A percentile compares a stretch with the other conserved stretches of the same genome.
Evolutionary conservation across 441 rosid genomes (phyloP).

Genomic region (Gossypium schwendimanii): DNA sequence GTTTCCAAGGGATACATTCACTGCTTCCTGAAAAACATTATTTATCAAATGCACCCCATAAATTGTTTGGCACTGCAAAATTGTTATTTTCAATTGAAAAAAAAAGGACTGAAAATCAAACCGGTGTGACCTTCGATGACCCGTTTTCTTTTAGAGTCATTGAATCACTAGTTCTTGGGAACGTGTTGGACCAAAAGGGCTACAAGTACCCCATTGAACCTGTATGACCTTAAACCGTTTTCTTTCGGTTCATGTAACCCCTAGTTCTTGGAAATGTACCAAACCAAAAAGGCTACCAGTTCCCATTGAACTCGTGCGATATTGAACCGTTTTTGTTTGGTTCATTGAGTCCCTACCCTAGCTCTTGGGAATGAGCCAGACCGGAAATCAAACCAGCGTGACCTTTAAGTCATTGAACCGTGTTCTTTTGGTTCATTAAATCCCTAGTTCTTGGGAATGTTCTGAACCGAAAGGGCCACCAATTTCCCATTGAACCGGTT

Average conservation of each 20-base stretch:
- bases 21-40: slow-evolving; percentile 63
- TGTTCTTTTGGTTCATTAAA: background rate
- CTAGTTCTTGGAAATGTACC: background rate
- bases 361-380: too few relatives aligned
- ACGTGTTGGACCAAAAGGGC: too few relatives aligned
- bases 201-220: too few relatives aligned
- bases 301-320: too few relatives aligned
- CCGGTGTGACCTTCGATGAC: background rate
- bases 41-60: background rate
- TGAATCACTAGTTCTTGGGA: too few relatives aligned
- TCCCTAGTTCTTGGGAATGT: background rate
- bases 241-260: background rate
- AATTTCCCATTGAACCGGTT: background rate
- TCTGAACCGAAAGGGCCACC: background rate
- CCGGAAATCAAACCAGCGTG: background rate
- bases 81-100: background rate
- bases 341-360: too few relatives aligned
- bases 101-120: background rate
- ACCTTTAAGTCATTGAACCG: background rate
- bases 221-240: background rate
- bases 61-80: background rate
- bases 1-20: slow-evolving; percentile 75
- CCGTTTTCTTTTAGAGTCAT: background rate
- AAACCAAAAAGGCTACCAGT: too few relatives aligned
- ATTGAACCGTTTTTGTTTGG: too few relatives aligned